Base-by-base conservation (phyloP, 164 flowering plant species). In the Stephania cephalantha region DNA sequence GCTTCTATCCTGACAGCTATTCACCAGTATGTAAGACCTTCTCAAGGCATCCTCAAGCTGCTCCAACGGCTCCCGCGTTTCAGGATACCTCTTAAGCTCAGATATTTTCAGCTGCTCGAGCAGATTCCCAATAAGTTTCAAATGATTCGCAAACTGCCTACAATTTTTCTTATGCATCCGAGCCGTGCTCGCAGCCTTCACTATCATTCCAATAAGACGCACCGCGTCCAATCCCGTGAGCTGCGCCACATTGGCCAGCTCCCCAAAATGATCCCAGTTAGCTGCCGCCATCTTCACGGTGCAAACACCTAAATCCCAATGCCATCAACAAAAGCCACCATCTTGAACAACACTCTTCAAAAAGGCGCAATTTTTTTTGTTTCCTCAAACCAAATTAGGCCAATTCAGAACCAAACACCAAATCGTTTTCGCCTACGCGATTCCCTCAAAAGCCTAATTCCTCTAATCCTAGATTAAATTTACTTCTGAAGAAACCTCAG, bases 151-250 rank as follows among this genome's bases (percentile, higher is more conserved):
- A 75, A 95, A 93, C 71, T 91, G 97, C 89, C 89, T 80, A 85
- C 99, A 95, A 71, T 95, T 95, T 85, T 87, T 90, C 89, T 91
- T 92, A 85, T 95, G 99, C 97, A 92, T 87, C 18, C 93, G 82
- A 7, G 99, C 99, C 12, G 97, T 95, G 70, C 69, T 88, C 1
- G 99, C 94, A 1, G 99, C 98, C 79, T 88, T 84, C 74, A 86
- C 97, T 8, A 95, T 94, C 91, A 95, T 66, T 29, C 87, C 90
- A 30, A 94, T 90, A 13, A 95, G 77, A 75, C 82, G 71, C 55
- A 89, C 94, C 0, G 98, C 99, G 80, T 92, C 95, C 6, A 92
- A 55, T 1, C 98, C 97, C 0, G 91, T 82, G 15, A 93, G 88
- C 81, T 94, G 98, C 2, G 90, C 91, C 13, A 91, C 84, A 80